Base-by-base conservation (phyloP, 306 rosid species). In the Arachis hypogaea region DNA sequence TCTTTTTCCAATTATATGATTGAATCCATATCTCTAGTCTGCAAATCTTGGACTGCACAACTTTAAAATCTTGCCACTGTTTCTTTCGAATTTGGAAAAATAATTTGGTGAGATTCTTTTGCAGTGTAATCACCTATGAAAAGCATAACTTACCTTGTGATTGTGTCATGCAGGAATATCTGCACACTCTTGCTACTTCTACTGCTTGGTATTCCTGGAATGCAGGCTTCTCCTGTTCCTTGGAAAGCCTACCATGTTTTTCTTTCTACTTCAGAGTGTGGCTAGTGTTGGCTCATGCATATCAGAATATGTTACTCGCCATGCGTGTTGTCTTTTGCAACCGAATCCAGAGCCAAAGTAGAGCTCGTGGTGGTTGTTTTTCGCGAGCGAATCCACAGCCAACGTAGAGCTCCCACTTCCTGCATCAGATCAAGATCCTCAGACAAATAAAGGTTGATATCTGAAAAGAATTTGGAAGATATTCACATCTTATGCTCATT, bases 141-240 rank as follows among this genome's bases (percentile, higher is more conserved):
- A 43, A 38, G 40, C 69, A 14, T 49, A 81, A 85, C 86, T 43
- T 83, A 22, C 56, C 78, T 76, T 88, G 79, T 88, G 84, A 45
- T 74, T 83, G 70, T 47, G 84, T 68, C 80, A 84, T 82, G 85
- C 88, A 68, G 12, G 96, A 85, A 72, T 85, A 65, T 77, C 89
- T 86, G n/a, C 85, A 83, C 52, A 79, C 73, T 75, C 42, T 82
- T 49, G 50, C 80, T 45, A 82, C 89, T 0, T 80, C 89, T 38
- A 80, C 92, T 59, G 80, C 55, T 7, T 11, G 55, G 10, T 49
- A 49, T 46, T 11, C 89, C 9, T 74, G 80, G 81, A 86, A 87
- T 77, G 85, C 92, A 87, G 75, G 85, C 92, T 49, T 85, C 88
- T 58, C 82, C 84, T 43, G 88, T 82, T 82, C 89, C 92, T 49